Evolutionary conservation across 1,284 basidiomycete genomes (phyloP).

Genomic region (Rhodofomes roseus): DNA sequence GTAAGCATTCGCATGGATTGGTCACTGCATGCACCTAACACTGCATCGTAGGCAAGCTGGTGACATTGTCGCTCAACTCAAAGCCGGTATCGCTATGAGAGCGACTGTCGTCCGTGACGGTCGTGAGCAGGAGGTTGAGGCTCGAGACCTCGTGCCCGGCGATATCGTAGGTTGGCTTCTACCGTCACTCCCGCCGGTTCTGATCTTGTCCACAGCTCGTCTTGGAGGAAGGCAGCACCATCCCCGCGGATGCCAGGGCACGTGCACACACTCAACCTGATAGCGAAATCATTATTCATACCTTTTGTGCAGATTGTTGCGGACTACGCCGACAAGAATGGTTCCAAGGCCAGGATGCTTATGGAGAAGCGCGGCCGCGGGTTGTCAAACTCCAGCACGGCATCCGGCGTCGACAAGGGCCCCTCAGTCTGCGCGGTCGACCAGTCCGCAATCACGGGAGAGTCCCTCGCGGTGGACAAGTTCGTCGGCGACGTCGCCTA

Average conservation of each 20-base stretch:
- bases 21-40: not conserved
- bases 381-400: not conserved
- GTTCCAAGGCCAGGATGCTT: not conserved
- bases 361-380: constrained; percentile 5
- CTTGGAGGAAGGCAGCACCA: constrained; percentile 6
- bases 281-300: not conserved
- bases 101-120: constrained; percentile 9
- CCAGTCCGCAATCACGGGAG: constrained; percentile 10
- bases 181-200: not conserved
- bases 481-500: constrained; percentile 8
- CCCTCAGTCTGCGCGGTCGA: constrained; percentile 5
- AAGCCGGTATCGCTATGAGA: constrained; percentile 9
- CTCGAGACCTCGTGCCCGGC: constrained; percentile 6
- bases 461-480: constrained; percentile 8
- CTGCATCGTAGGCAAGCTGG: constrained; percentile 4
- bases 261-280: not conserved
- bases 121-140: constrained; percentile 7
- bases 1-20: not conserved
- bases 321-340: constrained; percentile 7
- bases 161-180: constrained; percentile 2
- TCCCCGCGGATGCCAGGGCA: constrained; percentile 9
- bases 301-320: not conserved
- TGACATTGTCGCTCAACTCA: constrained; percentile 10
- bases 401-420: constrained; percentile 6
- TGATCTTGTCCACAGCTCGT: not conserved